These are phyloP conservation scores for Phytopythium helicoides DNA, from an alignment of 352 stramenopile genomes.

Conservation along the genomic window DNA sequence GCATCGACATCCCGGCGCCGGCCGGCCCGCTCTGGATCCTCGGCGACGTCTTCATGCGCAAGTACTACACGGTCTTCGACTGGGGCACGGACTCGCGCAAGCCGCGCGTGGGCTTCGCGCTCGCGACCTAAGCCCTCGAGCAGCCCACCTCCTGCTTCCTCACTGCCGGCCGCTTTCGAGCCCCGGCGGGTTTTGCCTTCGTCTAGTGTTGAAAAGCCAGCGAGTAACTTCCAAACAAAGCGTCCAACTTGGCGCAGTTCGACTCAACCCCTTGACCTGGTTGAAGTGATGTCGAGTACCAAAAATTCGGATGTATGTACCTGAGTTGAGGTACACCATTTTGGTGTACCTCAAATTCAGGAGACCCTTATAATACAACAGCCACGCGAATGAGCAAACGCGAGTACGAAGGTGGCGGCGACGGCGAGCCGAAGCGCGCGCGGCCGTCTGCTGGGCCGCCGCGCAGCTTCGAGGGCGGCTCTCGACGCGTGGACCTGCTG, in stretches of 20 bases:
- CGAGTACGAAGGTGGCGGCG: not conserved
- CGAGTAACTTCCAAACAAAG: too few species aligned
- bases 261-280: too few species aligned
- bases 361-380: too few species aligned
- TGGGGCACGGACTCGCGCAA: conserved; percentile 73
- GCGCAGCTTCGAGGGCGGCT: not conserved
- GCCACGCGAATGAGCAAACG: conserved; percentile 3
- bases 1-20: conserved; percentile 90
- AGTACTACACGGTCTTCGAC: conserved; percentile 95
- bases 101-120: conserved; percentile 84
- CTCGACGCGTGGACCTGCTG: conserved; percentile 4
- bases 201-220: too few species aligned
- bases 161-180: not conserved
- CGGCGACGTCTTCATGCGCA: conserved; percentile 95
- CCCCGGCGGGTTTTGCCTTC: too few species aligned
- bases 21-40: conserved; percentile 83
- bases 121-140: conserved; percentile 41
- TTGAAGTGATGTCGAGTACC: too few species aligned
- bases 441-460: not conserved
- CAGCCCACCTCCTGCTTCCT: not conserved
- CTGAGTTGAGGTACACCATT: too few species aligned
- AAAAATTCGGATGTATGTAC: too few species aligned
- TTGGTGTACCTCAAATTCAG: too few species aligned
- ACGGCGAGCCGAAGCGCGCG: conserved; percentile 2
- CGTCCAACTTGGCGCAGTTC: too few species aligned